Percentiles rank a stretch among this genome's conserved stretches.
phyloP scores from a whole-genome alignment of 129 eudicot species.

The Smallanthus sonchifolius region DNA sequence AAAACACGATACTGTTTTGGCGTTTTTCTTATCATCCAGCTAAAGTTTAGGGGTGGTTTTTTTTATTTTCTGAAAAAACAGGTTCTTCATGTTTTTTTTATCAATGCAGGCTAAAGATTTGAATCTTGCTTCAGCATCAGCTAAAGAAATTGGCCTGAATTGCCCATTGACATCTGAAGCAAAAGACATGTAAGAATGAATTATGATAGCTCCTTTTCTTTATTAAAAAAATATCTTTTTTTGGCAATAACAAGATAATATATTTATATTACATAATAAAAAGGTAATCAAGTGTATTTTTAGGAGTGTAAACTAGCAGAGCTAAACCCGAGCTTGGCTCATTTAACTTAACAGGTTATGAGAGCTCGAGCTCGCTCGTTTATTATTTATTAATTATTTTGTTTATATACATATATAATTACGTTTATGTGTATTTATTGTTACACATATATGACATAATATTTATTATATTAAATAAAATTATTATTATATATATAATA shows the following conservation, averaged over 20 bases:
- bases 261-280: background rate
- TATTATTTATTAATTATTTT: no score
- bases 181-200: conserved; percentile 55
- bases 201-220: background rate
- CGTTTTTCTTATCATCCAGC: background rate
- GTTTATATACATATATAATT: no score
- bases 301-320: no score
- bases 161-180: conserved; percentile 69
- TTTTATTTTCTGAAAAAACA: background rate
- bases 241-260: background rate
- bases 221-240: background rate
- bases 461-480: no score
- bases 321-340: no score
- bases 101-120: conserved; percentile 80
- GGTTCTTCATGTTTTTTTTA: background rate
- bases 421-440: no score
- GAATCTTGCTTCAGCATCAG: conserved; percentile 71
- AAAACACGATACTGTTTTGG: background rate
- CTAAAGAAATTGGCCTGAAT: conserved; percentile 55
- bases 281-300: background rate
- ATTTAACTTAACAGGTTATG: no score
- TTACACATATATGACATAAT: no score
- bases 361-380: no score
- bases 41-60: background rate
- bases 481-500: no score